Base-by-base conservation (phyloP, 139 green algal species). In the Chlorella sp. region DNA sequence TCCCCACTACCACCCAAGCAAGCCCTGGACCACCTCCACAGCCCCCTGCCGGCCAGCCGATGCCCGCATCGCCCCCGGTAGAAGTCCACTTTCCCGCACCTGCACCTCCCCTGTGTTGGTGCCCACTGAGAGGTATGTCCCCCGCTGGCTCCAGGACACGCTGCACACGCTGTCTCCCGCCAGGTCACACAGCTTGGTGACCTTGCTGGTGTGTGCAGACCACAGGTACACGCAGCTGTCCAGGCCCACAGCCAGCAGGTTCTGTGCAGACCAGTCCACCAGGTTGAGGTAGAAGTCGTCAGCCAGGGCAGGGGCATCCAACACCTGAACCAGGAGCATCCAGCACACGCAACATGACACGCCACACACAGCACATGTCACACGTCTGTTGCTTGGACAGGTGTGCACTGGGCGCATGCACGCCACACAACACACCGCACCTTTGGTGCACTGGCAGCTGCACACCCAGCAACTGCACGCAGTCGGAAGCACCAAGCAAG, bases 201-300 rank as follows among this genome's bases (percentile, higher is more conserved):
- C 92, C 82, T 91, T 95, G 85, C 85, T 93, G 64, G 89, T 97
- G 78, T 78, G 89, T 1, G 94, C 94, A 64, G 83, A 93, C 94
- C 94, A 98, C 29, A 98, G 87, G 90, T 98, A 98, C 2, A 98
- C 93, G 80, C 87, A 96, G 14, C 88, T 83, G 36, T 90, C 93
- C 50, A 98, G 83, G 2, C 92, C 94, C 51, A 98, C 94, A 24
- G 94, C 94, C 49, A 98, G 85, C 32, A 95, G 80, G 81, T 98
- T 98, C 62, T 94, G 87, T 6, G 84, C 73, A 0, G 87, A 95
- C 94, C 94, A 98, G 81, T 98, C 94, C 69, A 98, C 94, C 50
- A 98, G 83, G 84, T 98, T 98, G 62, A 98, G 86, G 85, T 98
- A 98, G 78, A 97, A 98, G 80, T 98, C 94, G 79, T 98, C 94